These are phyloP conservation scores for Pyrenochaeta sp. DNA, from an alignment of 2,329 filamentous ascomycete species.

Conservation along the genomic window DNA sequence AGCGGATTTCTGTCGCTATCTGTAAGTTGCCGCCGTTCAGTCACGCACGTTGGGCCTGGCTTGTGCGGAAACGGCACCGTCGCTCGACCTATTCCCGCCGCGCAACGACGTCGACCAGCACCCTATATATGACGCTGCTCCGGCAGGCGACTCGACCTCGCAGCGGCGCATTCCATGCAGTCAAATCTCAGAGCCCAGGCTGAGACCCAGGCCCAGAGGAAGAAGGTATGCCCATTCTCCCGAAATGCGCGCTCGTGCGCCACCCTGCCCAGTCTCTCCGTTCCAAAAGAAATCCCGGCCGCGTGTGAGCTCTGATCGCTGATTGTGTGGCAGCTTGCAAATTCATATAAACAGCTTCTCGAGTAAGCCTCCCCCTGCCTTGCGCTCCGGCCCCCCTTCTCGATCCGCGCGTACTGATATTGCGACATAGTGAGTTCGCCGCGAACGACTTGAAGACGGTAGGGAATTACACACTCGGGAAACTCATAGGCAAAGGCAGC, in stretches of 20 bases:
- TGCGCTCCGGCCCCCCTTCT: slow-evolving; percentile 8
- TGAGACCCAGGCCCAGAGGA: slow-evolving; percentile 66
- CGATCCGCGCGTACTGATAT: slow-evolving; percentile 23
- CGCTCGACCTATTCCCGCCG: slow-evolving; percentile 22
- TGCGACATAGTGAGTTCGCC: slow-evolving; percentile 79
- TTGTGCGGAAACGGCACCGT: slow-evolving; percentile 28
- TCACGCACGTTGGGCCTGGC: slow-evolving; percentile 30
- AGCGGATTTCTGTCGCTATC: slow-evolving; percentile 10
- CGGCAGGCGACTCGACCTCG: slow-evolving; percentile 33
- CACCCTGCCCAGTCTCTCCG: too few species aligned
- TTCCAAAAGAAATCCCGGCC: too few species aligned
- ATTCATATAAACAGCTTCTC: slow-evolving; percentile 94
- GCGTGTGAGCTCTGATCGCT: too few species aligned
- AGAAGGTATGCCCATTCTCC: slow-evolving; percentile 57
- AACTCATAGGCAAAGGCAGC: slow-evolving; percentile 93
- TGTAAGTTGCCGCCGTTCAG: not conserved
- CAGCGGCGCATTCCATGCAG: slow-evolving; percentile 52
- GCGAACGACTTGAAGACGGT: slow-evolving; percentile 89
- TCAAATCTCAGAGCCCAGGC: slow-evolving; percentile 59
- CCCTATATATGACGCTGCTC: slow-evolving; percentile 46
- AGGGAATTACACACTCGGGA: slow-evolving; percentile 91
- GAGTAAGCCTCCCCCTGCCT: slow-evolving; percentile 67
- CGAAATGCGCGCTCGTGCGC: slow-evolving; percentile 7
- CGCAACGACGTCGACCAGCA: slow-evolving; percentile 30
- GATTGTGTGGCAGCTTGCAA: slow-evolving; percentile 74